Base-by-base conservation (phyloP, 2,329 filamentous ascomycete species). In the Exserohilum turcica region DNA sequence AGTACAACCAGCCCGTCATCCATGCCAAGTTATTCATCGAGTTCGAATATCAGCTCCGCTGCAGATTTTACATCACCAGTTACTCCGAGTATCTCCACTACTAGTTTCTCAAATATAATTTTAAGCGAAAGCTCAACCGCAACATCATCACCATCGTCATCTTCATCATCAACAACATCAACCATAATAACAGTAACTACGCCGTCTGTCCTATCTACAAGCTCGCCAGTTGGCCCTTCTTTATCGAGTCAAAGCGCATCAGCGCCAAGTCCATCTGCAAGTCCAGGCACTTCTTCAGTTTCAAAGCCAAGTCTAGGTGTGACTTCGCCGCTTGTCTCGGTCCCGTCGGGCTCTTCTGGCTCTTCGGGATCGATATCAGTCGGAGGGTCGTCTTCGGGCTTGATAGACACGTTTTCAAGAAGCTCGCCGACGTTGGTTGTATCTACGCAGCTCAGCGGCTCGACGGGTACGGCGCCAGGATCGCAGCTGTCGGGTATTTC, bases 51-150 rank as follows among this genome's bases (percentile, higher is more conserved):
- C n/a, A n/a, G n/a, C 2, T 6, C 3, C 7, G 36, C 33, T 12
- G 16, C 31, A 6, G 37, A 10, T 29, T 16, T 32, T 31, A 8
- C 6, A 9, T 6, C 24, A 10, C 16, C 44, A 3, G 21, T 18
- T 1, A 49, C 38, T 6, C 49, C 54, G 10, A 53, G 29, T 5
- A 6, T 51, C 3, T 13, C 52, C 1, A 37, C 24, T 4, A 54
- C 50, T n/a, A n/a, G n/a, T 0, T 16, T 37, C 15, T 56, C 43
- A 7, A 58, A 43, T 18, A 53, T 29, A 15, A 7, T 46, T 18
- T 19, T 16, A 2, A 48, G 16, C 18, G 49, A 49, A 9, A 44
- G 39, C 13, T 49, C 36, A 13, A 48, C 39, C 6, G 44, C 47
- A n/a, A 12, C 40, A n/a, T n/a, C n/a, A n/a, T n/a, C n/a, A n/a